A percentile compares a stretch with the other conserved stretches of the same genome.
phyloP scores from a whole-genome alignment of 2,329 filamentous ascomycete species.

The Podosphaera leucotricha region DNA sequence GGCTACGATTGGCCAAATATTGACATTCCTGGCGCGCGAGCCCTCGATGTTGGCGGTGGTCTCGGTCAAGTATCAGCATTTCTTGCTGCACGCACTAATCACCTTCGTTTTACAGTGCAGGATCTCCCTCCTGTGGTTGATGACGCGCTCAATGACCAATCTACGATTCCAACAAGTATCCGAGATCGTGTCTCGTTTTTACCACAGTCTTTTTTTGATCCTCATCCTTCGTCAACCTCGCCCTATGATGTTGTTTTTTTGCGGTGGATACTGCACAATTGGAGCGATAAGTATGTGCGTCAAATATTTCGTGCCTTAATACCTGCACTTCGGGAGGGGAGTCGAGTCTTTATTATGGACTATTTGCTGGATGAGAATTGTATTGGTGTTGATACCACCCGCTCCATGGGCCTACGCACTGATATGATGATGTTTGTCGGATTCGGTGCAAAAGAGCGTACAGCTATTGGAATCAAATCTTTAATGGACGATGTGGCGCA shows the following conservation, averaged over 20 bases:
- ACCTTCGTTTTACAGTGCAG: background rate
- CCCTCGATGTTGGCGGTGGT: background rate
- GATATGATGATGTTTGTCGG: constrained; percentile 1
- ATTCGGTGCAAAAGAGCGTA: background rate
- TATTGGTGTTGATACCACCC: background rate
- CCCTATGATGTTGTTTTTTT: background rate
- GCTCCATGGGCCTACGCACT: background rate
- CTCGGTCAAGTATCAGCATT: background rate
- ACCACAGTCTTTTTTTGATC: background rate
- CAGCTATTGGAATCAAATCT: background rate
- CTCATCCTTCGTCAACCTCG: background rate
- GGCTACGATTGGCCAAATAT: background rate
- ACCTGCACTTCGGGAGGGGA: background rate
- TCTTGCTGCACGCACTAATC: background rate
- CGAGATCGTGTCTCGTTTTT: background rate
- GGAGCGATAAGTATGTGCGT: background rate
- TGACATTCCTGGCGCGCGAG: background rate
- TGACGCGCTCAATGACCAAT: background rate
- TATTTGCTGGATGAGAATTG: background rate
- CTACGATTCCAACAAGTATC: background rate
- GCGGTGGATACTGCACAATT: background rate
- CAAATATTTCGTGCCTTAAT: background rate
- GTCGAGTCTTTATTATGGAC: background rate
- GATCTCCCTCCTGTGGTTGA: background rate
- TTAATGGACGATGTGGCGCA: background rate